Conservation (phyloP, 306 rosid species). For the Trifolium fragiferum region DNA sequence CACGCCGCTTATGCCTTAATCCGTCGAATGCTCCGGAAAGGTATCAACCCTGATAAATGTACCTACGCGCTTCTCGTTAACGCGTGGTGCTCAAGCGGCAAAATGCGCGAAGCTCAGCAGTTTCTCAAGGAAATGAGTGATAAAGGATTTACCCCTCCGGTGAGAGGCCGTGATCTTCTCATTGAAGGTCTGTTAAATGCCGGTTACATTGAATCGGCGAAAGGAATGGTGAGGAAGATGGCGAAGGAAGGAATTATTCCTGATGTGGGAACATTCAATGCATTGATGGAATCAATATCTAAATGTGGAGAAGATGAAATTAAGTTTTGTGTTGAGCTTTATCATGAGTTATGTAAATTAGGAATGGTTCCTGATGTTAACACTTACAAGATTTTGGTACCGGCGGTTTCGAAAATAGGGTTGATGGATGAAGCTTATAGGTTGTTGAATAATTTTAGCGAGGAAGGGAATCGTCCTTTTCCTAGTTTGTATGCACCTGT, state of each 20-base stretch:
- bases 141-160: conserved; percentile 82
- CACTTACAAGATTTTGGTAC: conserved; percentile 77
- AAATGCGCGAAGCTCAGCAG: conserved; percentile 74
- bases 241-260: conserved; percentile 67
- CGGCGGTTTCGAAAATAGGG: conserved; percentile 66
- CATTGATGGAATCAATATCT: conserved; percentile 56
- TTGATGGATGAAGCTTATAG: conserved; percentile 72
- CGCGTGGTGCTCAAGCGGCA: conserved; percentile 88
- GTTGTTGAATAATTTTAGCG: conserved; percentile 64
- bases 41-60: conserved; percentile 60
- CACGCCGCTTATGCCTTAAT: conserved; percentile 83
- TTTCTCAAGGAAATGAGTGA: conserved; percentile 80
- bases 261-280: conserved; percentile 74
- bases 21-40: conserved; percentile 75
- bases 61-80: conserved; percentile 74
- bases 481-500: conserved; percentile 83
- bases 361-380: conserved; percentile 79
- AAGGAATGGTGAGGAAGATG: conserved; percentile 77
- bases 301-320: conserved; percentile 64
- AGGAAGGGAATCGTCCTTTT: conserved; percentile 76
- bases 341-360: conserved; percentile 55
- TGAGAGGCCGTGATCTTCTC: conserved; percentile 89
- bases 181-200: conserved; percentile 82
- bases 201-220: conserved; percentile 73
- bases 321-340: conserved; percentile 65